A percentile compares a stretch with the other conserved stretches of the same genome.
Conservation (phyloP, 1,284 basidiomycete species). For the Sporisorium reilianum region DNA sequence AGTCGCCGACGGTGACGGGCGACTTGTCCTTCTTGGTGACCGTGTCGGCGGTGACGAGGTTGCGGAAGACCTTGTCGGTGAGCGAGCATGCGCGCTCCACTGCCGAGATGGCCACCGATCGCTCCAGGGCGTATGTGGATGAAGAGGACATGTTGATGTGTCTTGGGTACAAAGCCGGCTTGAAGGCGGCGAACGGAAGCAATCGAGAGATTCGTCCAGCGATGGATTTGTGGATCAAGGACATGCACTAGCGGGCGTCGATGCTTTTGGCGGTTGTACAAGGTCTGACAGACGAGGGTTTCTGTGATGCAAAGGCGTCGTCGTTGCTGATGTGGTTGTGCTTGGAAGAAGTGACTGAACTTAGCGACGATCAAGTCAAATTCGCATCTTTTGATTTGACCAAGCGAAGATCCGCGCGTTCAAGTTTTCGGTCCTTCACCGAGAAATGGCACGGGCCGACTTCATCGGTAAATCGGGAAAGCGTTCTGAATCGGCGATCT, state of each 20-base stretch:
- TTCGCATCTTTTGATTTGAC: conserved; percentile 7
- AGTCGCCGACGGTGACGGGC: conserved; percentile 82
- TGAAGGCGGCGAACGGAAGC: not conserved
- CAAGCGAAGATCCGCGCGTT: conserved; percentile 3
- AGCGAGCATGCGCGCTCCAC: conserved; percentile 84
- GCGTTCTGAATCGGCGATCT: no score
- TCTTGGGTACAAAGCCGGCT: not conserved
- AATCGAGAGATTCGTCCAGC: conserved; percentile 15
- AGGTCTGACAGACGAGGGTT: not conserved
- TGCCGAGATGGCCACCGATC: conserved; percentile 84
- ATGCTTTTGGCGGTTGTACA: not conserved
- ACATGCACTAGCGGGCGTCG: conserved; percentile 24
- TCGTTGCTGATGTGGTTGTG: not conserved
- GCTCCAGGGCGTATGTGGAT: conserved; percentile 72
- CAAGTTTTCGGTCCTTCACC: not conserved
- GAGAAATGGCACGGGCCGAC: conserved; percentile 8
- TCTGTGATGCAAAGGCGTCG: not conserved
- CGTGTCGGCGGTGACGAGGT: conserved; percentile 84
- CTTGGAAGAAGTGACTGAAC: no score
- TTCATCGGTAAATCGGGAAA: no score
- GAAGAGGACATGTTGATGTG: conserved; percentile 31
- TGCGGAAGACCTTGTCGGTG: conserved; percentile 86
- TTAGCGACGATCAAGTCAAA: not conserved
- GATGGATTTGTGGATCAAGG: not conserved
- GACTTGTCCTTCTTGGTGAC: conserved; percentile 93